phyloP scores from a whole-genome alignment of 75 land plant species.

The Pseudotsuga menziesii region DNA sequence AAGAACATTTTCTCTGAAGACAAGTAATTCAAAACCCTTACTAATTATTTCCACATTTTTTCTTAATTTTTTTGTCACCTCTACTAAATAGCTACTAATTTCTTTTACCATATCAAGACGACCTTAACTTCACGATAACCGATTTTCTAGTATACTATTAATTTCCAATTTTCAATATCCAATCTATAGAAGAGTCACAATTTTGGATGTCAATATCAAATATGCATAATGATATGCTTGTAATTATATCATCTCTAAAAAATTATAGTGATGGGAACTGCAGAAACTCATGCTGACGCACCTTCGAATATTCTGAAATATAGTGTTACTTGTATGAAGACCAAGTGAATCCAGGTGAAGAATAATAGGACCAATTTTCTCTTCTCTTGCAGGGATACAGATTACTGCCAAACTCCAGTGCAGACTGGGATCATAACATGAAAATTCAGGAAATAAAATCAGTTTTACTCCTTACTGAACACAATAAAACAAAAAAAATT shows the following conservation, averaged over 20 bases:
- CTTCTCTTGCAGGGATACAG: slow-evolving; percentile 58
- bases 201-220: neutral
- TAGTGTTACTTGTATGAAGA: slow-evolving; percentile 32
- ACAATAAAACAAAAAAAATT: neutral
- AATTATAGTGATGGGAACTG: neutral
- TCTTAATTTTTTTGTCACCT: too few species aligned
- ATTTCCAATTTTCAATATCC: neutral
- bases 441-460: neutral
- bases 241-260: neutral
- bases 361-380: slow-evolving; percentile 58
- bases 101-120: neutral
- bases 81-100: neutral
- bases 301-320: slow-evolving; percentile 51
- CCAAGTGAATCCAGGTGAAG: slow-evolving; percentile 92
- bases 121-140: neutral
- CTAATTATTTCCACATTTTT: too few species aligned
- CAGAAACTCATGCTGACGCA: slow-evolving; percentile 10
- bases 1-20: too few species aligned
- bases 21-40: too few species aligned
- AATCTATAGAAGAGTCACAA: neutral
- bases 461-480: neutral
- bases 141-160: neutral
- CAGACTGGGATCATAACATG: slow-evolving; percentile 32
- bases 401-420: slow-evolving; percentile 97
- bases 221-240: neutral